A percentile compares a stretch with the other conserved stretches of the same genome.
Conservation (phyloP, 257 asterid genomes). For the Penstemon barbatus region DNA sequence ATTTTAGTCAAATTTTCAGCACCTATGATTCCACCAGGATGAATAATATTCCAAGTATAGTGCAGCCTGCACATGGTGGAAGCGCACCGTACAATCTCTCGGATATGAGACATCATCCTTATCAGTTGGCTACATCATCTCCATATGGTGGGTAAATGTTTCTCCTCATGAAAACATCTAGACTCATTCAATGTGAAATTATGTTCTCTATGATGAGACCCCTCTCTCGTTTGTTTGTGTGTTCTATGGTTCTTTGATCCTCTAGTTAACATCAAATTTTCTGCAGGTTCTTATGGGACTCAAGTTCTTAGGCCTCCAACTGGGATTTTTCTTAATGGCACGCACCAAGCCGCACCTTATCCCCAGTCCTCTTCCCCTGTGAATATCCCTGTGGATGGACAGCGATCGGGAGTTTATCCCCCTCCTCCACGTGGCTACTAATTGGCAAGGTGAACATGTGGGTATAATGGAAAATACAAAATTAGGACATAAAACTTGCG, state of each 20-base stretch:
- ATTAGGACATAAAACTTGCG: background rate
- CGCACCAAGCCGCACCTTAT: conserved; percentile 8
- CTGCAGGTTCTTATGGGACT: conserved; percentile 23
- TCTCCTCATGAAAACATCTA: background rate
- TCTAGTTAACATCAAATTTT: background rate
- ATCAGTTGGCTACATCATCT: conserved; percentile 18
- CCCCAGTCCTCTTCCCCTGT: conserved; percentile 8
- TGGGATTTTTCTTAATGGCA: background rate
- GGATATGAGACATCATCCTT: conserved; percentile 1
- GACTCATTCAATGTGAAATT: too few relatives aligned
- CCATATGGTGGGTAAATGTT: conserved; percentile 22
- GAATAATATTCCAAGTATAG: background rate
- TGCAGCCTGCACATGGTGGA: conserved; percentile 16
- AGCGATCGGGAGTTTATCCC: conserved; percentile 13
- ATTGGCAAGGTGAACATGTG: background rate
- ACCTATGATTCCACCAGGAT: background rate
- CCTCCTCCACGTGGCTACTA: conserved; percentile 9
- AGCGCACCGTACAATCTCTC: conserved; percentile 1
- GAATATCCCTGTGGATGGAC: background rate
- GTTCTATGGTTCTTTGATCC: background rate
- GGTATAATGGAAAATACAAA: background rate
- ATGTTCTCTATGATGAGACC: background rate
- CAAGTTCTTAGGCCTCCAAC: conserved; percentile 5
- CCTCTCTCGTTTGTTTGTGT: background rate
- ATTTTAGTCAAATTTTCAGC: background rate